Evolutionary conservation across 192 early-diverging fungal species (phyloP).

Genomic region (Coemansia umbellata): DNA sequence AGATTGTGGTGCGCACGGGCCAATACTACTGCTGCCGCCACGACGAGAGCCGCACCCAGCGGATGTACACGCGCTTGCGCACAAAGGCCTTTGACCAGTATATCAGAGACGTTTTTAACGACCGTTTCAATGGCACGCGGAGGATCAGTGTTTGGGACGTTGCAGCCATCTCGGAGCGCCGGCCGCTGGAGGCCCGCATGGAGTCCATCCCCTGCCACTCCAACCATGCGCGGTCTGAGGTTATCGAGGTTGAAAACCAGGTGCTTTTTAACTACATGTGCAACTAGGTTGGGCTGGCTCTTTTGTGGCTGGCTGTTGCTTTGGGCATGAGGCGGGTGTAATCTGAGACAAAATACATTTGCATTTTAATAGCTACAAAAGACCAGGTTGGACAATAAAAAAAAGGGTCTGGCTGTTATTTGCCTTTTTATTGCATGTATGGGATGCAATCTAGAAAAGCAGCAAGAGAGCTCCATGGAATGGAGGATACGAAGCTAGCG

Average conservation of each 20-base stretch:
- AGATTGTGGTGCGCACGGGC: constrained; percentile 38
- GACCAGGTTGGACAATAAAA: too few relatives aligned
- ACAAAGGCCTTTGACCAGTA: constrained; percentile 9
- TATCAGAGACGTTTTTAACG: constrained; percentile 16
- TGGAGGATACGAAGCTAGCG: too few relatives aligned
- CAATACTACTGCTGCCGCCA: constrained; percentile 50
- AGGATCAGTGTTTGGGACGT: constrained; percentile 37
- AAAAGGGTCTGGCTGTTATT: too few relatives aligned
- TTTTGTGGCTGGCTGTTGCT: too few relatives aligned
- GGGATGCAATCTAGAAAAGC: too few relatives aligned
- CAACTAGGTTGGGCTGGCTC: too few relatives aligned
- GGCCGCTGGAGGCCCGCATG: constrained; percentile 18
- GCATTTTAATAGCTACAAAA: too few relatives aligned
- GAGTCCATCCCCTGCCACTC: constrained; percentile 20
- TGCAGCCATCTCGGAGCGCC: constrained; percentile 20
- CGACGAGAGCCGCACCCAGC: constrained; percentile 9
- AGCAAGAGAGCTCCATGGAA: too few relatives aligned
- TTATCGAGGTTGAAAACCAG: constrained; percentile 52
- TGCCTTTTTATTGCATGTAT: too few relatives aligned
- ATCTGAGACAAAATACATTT: too few relatives aligned
- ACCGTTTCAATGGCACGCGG: constrained; percentile 5
- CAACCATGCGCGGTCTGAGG: constrained; percentile 46
- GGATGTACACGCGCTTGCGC: constrained; percentile 19
- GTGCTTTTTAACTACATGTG: constrained; percentile 29
- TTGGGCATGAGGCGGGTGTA: too few relatives aligned